phyloP scores from a whole-genome alignment of 352 stramenopile genomes.

The Phytophthora pinifolia region DNA sequence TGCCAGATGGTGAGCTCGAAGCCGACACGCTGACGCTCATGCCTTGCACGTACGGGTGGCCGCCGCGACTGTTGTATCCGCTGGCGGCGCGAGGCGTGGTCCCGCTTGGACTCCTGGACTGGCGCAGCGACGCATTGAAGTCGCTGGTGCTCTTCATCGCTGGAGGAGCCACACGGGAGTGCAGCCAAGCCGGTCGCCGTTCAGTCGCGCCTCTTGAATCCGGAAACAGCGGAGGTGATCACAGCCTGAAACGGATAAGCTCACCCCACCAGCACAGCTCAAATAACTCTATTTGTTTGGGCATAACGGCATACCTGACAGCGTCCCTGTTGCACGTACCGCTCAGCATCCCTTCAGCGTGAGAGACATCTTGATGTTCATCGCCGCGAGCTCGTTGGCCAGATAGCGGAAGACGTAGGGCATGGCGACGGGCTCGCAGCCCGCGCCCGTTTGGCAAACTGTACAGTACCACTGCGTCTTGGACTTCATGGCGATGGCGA shows the following conservation, averaged over 20 bases:
- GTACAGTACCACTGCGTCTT: conserved; percentile 87
- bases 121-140: conserved; percentile 32
- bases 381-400: conserved; percentile 98
- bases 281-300: conserved; percentile 46
- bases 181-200: conserved; percentile 1
- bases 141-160: conserved; percentile 39
- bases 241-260: conserved; percentile 26
- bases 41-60: conserved; percentile 20
- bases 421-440: conserved; percentile 94
- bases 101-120: conserved; percentile 26
- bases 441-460: conserved; percentile 87
- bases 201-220: conserved; percentile 23
- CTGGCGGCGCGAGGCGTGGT: conserved; percentile 16
- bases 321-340: conserved; percentile 9
- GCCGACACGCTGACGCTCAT: conserved; percentile 58
- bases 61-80: conserved; percentile 10
- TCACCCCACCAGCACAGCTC: conserved; percentile 16
- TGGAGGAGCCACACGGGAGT: background rate
- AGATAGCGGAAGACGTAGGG: conserved; percentile 99
- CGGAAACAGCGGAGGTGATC: conserved; percentile 9
- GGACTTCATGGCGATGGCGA: conserved; percentile 86
- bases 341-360: conserved; percentile 67
- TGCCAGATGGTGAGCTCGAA: conserved; percentile 33
- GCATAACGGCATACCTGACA: conserved; percentile 24
- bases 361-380: conserved; percentile 99